Percentiles rank a stretch among this genome's conserved stretches.
These are phyloP conservation scores for Pseudodiploospora longispora DNA, from an alignment of 2,329 filamentous ascomycete species.

Conservation along the genomic window DNA sequence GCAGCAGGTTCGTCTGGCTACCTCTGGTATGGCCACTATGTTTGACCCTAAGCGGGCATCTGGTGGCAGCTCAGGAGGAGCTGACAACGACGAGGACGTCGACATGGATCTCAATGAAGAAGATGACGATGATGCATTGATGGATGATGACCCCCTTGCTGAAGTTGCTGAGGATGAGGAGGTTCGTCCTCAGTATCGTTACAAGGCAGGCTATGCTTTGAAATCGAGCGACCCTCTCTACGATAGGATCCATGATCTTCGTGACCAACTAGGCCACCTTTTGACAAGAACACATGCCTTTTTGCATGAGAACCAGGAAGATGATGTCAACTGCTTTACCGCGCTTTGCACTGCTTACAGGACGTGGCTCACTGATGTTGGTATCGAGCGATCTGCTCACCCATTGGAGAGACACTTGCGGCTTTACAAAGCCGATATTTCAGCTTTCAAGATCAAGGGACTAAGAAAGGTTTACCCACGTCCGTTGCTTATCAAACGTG, in stretches of 20 bases:
- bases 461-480: constrained; percentile 87
- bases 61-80: constrained; percentile 35
- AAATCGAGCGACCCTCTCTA: constrained; percentile 51
- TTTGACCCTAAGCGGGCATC: constrained; percentile 75
- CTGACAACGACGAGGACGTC: constrained; percentile 32
- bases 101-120: constrained; percentile 39
- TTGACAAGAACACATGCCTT: constrained; percentile 81
- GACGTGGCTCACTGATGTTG: constrained; percentile 96
- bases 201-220: constrained; percentile 80
- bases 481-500: constrained; percentile 82
- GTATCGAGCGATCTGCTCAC: constrained; percentile 90
- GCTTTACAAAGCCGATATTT: constrained; percentile 77
- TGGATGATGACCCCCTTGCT: constrained; percentile 46
- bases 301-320: constrained; percentile 75
- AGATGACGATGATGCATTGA: constrained; percentile 32
- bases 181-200: constrained; percentile 77
- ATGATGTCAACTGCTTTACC: constrained; percentile 93
- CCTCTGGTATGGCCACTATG: constrained; percentile 81
- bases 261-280: constrained; percentile 70
- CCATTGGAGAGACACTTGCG: constrained; percentile 80
- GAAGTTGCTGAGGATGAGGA: constrained; percentile 72
- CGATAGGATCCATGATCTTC: constrained; percentile 67
- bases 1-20: constrained; percentile 77
- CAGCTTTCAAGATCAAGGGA: constrained; percentile 90
- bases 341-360: constrained; percentile 85